Percentiles rank a stretch among this genome's conserved stretches.
Evolutionary conservation across 2,329 filamentous ascomycete species (phyloP).

Genomic region (Eutypa lata): DNA sequence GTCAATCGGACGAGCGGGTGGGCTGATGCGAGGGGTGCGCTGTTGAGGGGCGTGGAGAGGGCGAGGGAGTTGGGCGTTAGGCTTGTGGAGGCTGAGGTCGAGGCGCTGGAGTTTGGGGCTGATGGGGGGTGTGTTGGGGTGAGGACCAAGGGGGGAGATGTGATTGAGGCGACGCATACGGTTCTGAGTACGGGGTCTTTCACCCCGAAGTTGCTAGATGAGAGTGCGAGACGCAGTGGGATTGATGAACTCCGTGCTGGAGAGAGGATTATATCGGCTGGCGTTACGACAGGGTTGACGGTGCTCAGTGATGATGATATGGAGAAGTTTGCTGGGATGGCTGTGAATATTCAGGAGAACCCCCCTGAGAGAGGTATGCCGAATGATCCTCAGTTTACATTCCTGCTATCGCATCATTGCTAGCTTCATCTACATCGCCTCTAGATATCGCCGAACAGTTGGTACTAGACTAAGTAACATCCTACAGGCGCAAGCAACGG

Average conservation of each 20-base stretch:
- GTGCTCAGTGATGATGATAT: constrained; percentile 18
- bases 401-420: too few relatives aligned
- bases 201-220: constrained; percentile 45
- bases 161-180: constrained; percentile 26
- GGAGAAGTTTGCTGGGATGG: constrained; percentile 16
- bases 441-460: background rate
- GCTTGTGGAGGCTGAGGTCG: constrained; percentile 45
- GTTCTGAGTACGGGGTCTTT: constrained; percentile 40
- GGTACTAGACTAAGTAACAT: background rate
- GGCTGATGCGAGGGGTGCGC: constrained; percentile 52
- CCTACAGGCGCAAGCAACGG: constrained; percentile 52
- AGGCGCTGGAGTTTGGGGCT: constrained; percentile 36
- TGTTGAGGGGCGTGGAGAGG: constrained; percentile 44
- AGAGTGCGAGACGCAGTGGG: constrained; percentile 38
- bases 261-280: constrained; percentile 48
- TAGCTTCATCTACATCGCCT: background rate
- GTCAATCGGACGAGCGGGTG: constrained; percentile 54
- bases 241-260: constrained; percentile 42
- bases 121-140: constrained; percentile 36
- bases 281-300: constrained; percentile 36
- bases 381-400: background rate
- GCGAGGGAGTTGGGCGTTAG: constrained; percentile 47
- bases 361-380: constrained; percentile 18
- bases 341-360: constrained; percentile 24
- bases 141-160: constrained; percentile 34